Conservation (phyloP, 768 basidiomycete genomes). For the Amanita polypyramis region DNA sequence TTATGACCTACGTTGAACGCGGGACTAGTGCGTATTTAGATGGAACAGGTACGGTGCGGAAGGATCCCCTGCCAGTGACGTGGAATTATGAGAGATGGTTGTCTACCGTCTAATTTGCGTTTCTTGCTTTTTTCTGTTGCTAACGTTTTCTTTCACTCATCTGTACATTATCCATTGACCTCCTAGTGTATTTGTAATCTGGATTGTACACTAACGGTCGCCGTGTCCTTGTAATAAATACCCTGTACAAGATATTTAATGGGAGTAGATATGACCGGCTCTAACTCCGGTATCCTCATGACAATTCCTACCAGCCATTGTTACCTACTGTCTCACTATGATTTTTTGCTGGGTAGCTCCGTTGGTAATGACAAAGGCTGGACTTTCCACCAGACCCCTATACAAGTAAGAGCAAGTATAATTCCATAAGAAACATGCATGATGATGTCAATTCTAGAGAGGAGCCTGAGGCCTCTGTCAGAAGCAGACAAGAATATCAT, state of each 20-base stretch:
- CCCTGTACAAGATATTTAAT: too few relatives aligned
- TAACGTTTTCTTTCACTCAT: background rate
- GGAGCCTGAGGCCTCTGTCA: conserved; percentile 1
- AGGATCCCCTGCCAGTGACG: conserved; percentile 23
- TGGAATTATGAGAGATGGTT: conserved; percentile 40
- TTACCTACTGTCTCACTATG: background rate
- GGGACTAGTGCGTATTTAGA: conserved; percentile 25
- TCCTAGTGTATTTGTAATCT: background rate
- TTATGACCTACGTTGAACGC: conserved; percentile 34
- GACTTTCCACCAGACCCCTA: conserved; percentile 10
- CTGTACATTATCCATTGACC: background rate
- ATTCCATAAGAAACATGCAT: conserved; percentile 8
- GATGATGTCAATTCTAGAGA: conserved; percentile 4
- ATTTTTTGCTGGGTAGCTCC: background rate
- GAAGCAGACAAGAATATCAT: conserved; percentile 1
- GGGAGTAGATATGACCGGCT: too few relatives aligned
- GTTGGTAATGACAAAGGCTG: background rate
- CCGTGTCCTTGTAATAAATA: too few relatives aligned
- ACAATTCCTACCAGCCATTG: too few relatives aligned
- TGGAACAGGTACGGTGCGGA: conserved; percentile 15
- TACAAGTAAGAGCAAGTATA: conserved; percentile 9
- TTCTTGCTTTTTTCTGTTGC: background rate
- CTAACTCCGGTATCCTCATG: too few relatives aligned
- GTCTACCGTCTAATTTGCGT: background rate
- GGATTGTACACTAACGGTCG: background rate